A percentile compares a stretch with the other conserved stretches of the same genome.
These are phyloP conservation scores for Brassica rapa DNA, from an alignment of 345 rosid genomes.

Conservation along the genomic window DNA sequence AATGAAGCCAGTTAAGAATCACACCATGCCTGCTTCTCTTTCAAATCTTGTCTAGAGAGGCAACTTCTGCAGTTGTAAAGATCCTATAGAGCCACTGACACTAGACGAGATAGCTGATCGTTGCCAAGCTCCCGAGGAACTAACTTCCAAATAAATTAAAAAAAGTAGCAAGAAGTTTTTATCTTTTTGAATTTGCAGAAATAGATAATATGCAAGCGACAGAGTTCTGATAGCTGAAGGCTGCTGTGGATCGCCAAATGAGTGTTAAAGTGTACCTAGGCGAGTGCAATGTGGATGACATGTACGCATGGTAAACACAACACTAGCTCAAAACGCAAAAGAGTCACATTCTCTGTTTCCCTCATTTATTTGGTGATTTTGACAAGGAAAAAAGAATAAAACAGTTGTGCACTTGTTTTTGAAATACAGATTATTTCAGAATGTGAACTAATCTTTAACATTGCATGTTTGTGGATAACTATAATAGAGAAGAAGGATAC, in stretches of 20 bases:
- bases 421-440: slow-evolving; percentile 16
- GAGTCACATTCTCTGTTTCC: slow-evolving; percentile 12
- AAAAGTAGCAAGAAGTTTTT: slow-evolving; percentile 17
- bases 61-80: slow-evolving; percentile 65
- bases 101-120: slow-evolving; percentile 85
- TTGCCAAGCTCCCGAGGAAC: slow-evolving; percentile 85
- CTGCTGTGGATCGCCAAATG: slow-evolving; percentile 84
- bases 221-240: slow-evolving; percentile 92
- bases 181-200: slow-evolving; percentile 53
- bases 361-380: slow-evolving; percentile 9
- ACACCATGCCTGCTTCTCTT: slow-evolving; percentile 18
- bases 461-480: slow-evolving; percentile 9
- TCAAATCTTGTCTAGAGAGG: slow-evolving; percentile 4
- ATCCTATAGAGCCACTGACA: slow-evolving; percentile 86
- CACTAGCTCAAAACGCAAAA: slow-evolving; percentile 17
- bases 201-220: slow-evolving; percentile 91
- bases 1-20: slow-evolving; percentile 79
- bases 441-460: slow-evolving; percentile 8
- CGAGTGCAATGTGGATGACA: slow-evolving; percentile 77
- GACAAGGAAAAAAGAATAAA: slow-evolving; percentile 1
- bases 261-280: slow-evolving; percentile 82
- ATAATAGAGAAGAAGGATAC: not conserved
- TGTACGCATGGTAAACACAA: slow-evolving; percentile 47
- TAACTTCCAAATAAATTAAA: slow-evolving; percentile 25
- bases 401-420: slow-evolving; percentile 22